A percentile compares a stretch with the other conserved stretches of the same genome.
Evolutionary conservation across 495 filamentous ascomycete species (phyloP).

Genomic region (Oleoguttula mirabilis): DNA sequence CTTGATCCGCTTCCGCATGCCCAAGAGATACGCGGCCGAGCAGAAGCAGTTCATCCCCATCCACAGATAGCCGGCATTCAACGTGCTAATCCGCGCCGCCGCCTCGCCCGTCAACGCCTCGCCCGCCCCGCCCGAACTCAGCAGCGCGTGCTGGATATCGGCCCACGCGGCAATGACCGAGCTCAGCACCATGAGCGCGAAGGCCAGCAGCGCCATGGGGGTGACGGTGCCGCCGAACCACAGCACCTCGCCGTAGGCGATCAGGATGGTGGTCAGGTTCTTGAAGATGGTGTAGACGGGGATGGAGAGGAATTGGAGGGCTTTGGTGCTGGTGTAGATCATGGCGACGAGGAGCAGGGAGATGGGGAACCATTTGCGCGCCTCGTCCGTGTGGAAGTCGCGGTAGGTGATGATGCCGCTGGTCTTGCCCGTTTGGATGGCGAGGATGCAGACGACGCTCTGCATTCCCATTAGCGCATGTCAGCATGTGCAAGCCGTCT

Average conservation of each 20-base stretch:
- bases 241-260: conserved; percentile 95
- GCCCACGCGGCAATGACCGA: conserved; percentile 95
- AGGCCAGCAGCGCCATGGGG: conserved; percentile 78
- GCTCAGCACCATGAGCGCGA: conserved; percentile 94
- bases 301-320: conserved; percentile 90
- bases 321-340: conserved; percentile 97
- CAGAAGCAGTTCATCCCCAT: conserved; percentile 97
- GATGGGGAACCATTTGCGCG: conserved; percentile 95
- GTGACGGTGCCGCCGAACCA: conserved; percentile 97
- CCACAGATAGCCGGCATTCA: conserved; percentile 96
- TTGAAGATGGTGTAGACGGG: conserved; percentile 99
- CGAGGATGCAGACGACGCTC: conserved; percentile 82
- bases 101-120: conserved; percentile 34
- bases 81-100: conserved; percentile 64
- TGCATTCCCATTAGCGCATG: too few relatives aligned
- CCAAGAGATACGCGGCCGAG: conserved; percentile 76
- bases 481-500: too few relatives aligned
- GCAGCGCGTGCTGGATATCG: conserved; percentile 75
- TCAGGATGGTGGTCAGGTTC: conserved; percentile 97
- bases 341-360: conserved; percentile 94
- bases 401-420: conserved; percentile 76
- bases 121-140: neutral
- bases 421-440: conserved; percentile 76
- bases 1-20: conserved; percentile 98
- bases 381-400: conserved; percentile 82